Evolutionary conservation across 345 rosid species (phyloP), one percentile per base, ranked within the genome.

Genomic region (Gossypium bickii): DNA sequence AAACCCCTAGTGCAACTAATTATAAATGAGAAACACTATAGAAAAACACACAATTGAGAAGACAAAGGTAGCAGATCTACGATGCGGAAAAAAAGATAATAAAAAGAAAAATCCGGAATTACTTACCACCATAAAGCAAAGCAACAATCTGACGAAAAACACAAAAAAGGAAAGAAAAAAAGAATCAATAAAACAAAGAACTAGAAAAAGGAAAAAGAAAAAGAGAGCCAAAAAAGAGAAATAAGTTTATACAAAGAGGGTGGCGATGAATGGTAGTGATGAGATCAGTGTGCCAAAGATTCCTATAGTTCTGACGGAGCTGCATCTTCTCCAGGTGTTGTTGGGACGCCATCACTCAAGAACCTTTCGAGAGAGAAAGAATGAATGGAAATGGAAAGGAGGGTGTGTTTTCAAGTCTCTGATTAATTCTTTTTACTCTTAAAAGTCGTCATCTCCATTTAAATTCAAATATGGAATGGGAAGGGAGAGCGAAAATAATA

Each of bases 281-380:
- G 69, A 95, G 96, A 80, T 93, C 92, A 51, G 90, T 90, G 79
- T 93, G 99, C 99, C 99, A 95, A 73, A 95, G 78, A 67, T 95
- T 93, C 74, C 94, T 87, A 80, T 91, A 95, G 66, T 73, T 86
- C 80, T 90, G 94, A n/a, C 98, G 91, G 67, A 85, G 63, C 85
- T 95, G 89, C 97, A 95, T 85, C 94, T 95, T 95, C 27, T 93
- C 93, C 61, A 91, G 12, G 52, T 82, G 65, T 52, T 20, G 90
- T 75, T 82, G 94, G 6, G 92, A 83, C 78, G 90, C 73, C 90
- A 87, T 93, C 77, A 61, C 82, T 67, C 49, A 45, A 45, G 7
- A 10, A 45, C 41, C 41, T 34, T 34, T 34, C 41, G 7, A 34
- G 7, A 34, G 41, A 34, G 41, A 5, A 34, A 34, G 41, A 34